These are phyloP conservation scores for Tetradesmus lagerheimii DNA, from an alignment of 139 green algal species.

Conservation along the genomic window DNA sequence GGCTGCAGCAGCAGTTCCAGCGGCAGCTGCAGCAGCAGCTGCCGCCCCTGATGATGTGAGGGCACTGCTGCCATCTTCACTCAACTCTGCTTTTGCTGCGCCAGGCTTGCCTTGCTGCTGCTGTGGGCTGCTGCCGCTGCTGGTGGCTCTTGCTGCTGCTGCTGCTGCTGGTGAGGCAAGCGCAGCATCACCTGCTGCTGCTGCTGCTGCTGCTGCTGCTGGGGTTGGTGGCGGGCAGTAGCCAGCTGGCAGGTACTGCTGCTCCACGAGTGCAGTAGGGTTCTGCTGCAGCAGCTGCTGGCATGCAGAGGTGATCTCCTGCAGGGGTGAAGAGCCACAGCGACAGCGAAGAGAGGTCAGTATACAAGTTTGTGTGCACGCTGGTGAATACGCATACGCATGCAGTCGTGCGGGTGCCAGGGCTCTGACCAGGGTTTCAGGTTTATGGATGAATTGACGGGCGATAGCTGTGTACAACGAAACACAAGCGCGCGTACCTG, in stretches of 20 bases:
- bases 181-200: not conserved
- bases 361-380: too few relatives aligned
- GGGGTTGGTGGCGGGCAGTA: not conserved
- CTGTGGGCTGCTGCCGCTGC: not conserved
- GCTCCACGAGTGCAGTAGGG: not conserved
- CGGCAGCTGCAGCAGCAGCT: not conserved
- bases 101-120: not conserved
- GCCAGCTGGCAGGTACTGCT: not conserved
- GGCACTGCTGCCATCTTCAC: not conserved
- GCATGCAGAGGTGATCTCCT: not conserved
- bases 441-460: too few relatives aligned
- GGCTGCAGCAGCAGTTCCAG: not conserved
- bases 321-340: not conserved
- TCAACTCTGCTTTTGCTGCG: not conserved
- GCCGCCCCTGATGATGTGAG: not conserved
- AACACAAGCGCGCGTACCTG: too few relatives aligned
- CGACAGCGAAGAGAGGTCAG: too few relatives aligned
- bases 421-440: too few relatives aligned
- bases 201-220: not conserved
- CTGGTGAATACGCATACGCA: too few relatives aligned
- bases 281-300: not conserved
- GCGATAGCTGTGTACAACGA: too few relatives aligned
- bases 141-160: constrained; percentile 6
- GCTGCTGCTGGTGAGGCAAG: not conserved
- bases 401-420: too few relatives aligned